Evolutionary conservation across 805 yeast genomes (phyloP), one percentile per base, ranked within the genome.

Genomic region (Ogataea ganodermae): DNA sequence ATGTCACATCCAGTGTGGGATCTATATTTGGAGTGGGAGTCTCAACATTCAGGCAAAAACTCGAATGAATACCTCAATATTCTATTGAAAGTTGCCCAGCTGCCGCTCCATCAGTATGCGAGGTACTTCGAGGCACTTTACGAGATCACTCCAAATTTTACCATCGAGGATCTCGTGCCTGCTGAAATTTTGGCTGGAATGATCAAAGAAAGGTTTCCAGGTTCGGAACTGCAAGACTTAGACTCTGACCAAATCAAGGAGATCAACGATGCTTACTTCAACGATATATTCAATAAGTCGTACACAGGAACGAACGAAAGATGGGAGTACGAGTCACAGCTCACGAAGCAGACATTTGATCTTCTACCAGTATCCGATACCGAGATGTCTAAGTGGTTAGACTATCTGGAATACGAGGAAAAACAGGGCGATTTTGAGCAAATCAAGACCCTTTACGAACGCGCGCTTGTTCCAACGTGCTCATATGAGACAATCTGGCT

Each of bases 21-120:
- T 62, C 72, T 77, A 45, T 83, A 80, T 51, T 65, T 92, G 20
- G 84, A 76, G 32, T 86, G 81, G 69, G 85, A 81, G 56, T 63
- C 70, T n/a, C 56, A 62, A 13, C 40, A 58, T 6, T 55, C 58
- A 8, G 68, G 68, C 21, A 65, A 66, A 13, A 60, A 63, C 20
- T 69, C 76, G 26, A 55, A 57, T 21, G 74, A 70, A 30, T 63
- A 76, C 3, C 57, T 71, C 2, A 62, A 65, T 3, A 57, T 80
- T 1, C 74, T 83, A 47, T 56, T 74, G 23, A 68, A 69, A 48
- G 66, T 83, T 38, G 64, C 81, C 32, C 60, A 61, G 33, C 70
- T 87, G 2, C 98, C 98, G 0, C 66, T 92, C 37, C 92, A 92
- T 65, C 96, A 90, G 58, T 91, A 89, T 63, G 84, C 97, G 0